These are phyloP conservation scores for Phanerochaete carnosa DNA, from an alignment of 768 basidiomycete species.

Conservation along the genomic window DNA sequence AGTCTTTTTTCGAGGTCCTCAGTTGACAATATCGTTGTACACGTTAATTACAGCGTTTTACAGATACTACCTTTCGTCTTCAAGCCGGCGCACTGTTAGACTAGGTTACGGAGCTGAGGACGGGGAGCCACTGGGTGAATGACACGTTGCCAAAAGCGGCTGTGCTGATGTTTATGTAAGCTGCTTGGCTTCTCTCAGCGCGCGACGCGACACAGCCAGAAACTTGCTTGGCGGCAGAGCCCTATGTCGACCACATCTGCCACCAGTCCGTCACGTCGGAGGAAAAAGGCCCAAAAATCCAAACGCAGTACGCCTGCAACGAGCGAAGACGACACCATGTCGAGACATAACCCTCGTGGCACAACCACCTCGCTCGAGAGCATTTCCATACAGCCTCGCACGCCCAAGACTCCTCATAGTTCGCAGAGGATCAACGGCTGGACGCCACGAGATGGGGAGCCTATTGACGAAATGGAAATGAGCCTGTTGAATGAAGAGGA, in stretches of 20 bases:
- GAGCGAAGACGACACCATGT: conserved; percentile 18
- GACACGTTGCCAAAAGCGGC: conserved; percentile 4
- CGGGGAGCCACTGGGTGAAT: background rate
- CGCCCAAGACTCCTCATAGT: conserved; percentile 20
- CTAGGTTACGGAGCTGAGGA: no score
- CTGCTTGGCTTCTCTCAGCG: background rate
- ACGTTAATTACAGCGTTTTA: no score
- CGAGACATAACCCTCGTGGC: conserved; percentile 15
- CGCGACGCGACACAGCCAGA: conserved; percentile 13
- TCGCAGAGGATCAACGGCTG: conserved; percentile 11
- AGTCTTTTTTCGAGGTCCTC: no score
- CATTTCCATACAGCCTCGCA: conserved; percentile 25
- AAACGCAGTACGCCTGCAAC: background rate
- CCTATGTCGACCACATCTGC: conserved; percentile 10
- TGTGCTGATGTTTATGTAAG: conserved; percentile 6
- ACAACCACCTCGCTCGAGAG: conserved; percentile 25
- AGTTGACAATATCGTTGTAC: no score
- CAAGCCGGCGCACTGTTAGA: no score
- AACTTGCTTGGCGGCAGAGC: conserved; percentile 7
- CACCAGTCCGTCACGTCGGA: conserved; percentile 7
- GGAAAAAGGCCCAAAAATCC: conserved; percentile 4
- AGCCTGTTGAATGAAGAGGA: conserved; percentile 59
- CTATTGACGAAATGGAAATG: conserved; percentile 57
- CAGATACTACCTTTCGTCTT: no score
- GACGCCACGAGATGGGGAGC: conserved; percentile 14